Base-by-base conservation (phyloP, 23 red algal genomes). In the Pyropia yezoensis region DNA sequence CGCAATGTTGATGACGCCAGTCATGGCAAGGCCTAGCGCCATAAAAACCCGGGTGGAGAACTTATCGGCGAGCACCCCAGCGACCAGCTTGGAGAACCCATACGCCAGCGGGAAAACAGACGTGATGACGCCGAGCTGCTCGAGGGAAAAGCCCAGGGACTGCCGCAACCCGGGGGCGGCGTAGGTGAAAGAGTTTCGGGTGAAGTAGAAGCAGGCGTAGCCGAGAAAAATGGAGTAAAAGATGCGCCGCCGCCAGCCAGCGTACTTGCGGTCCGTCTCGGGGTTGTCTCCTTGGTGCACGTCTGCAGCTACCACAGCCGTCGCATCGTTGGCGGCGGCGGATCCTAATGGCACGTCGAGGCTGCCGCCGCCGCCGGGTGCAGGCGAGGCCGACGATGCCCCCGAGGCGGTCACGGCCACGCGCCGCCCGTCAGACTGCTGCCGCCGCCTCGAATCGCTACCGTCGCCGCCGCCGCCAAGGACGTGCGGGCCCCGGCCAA, bases 151-250 rank as follows among this genome's bases (percentile, higher is more conserved):
- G 12, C 85, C 85, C 13, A 98, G 74, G 20, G 94, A 82, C 39
- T 79, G 59, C 52, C 94, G 71, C 85, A 98, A 71, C 9, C 73
- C 86, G 16, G 94, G 94, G 62, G 94, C 94, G 13, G 81, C 82
- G 76, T 98, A 98, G 0, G 81, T 98, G 76, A 98, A 98, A n/a
- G 78, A 86, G 67, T 98, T 98, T 23, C 94, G 79, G 57, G 94
- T 91, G 27, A 98, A 79, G 72, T 98, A 98, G 65, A 88, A 98
- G 58, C 79, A 89, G 3, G 94, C 94, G 45, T 98, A 98, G 29
- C 94, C 94, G 7, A 85, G 74, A 47, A 98, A 98, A 18, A 98
- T 98, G 63, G 94, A 98, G 56, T 83, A 91, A 65, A 98, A 98
- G 22, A 88, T 90, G 33, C 94, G 86, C 19, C 87, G 67, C 27